phyloP scores from a whole-genome alignment of 257 asterid genomes.

The Coffea canephora region DNA sequence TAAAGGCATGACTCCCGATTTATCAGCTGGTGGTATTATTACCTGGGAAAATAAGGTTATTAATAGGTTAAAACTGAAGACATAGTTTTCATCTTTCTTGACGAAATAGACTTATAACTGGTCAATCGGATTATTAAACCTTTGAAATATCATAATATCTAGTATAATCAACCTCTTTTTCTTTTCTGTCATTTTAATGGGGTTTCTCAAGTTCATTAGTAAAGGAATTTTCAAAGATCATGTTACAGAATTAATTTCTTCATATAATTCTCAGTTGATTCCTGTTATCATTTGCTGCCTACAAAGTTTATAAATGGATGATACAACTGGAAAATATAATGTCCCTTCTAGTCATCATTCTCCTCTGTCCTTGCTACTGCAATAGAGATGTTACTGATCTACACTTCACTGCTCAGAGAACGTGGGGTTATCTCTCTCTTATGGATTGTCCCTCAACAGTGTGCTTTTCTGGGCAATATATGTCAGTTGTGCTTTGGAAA shows the following conservation, averaged over 20 bases:
- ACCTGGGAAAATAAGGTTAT: background rate
- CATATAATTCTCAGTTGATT: background rate
- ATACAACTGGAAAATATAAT: background rate
- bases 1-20: background rate
- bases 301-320: background rate
- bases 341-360: background rate
- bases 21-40: background rate
- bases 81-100: background rate
- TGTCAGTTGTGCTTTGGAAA: conserved; percentile 80
- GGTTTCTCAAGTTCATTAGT: background rate
- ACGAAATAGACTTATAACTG: background rate
- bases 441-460: conserved; percentile 76
- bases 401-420: conserved; percentile 52
- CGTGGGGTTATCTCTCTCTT: conserved; percentile 82
- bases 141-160: background rate
- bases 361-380: background rate
- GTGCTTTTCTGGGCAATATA: conserved; percentile 64
- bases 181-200: background rate
- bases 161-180: background rate
- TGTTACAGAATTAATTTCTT: background rate
- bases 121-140: background rate
- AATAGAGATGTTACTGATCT: conserved; percentile 6
- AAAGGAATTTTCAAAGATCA: background rate
- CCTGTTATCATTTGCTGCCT: background rate
- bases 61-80: background rate